Percentiles rank a stretch among this genome's conserved stretches.
phyloP scores from a whole-genome alignment of 345 rosid genomes.

The Rhodomyrtus tomentosa region DNA sequence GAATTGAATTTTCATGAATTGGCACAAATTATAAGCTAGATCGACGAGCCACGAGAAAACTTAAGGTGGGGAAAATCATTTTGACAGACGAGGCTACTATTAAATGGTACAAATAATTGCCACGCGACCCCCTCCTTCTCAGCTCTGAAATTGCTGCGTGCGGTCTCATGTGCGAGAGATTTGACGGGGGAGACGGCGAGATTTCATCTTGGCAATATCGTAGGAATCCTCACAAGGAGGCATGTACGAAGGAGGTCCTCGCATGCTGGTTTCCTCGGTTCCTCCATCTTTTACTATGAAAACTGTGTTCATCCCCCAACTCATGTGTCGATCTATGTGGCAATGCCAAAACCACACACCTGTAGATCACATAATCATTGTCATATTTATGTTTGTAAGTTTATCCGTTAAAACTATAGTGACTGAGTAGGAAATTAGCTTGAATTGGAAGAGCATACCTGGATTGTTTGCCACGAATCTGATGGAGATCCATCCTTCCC shows the following conservation, averaged over 20 bases:
- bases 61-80: too few relatives aligned
- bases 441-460: constrained; percentile 1
- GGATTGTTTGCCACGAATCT: constrained; percentile 19
- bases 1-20: too few relatives aligned
- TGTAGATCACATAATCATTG: background rate
- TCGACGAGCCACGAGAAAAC: too few relatives aligned
- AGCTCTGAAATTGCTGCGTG: background rate
- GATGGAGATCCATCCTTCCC: constrained; percentile 16
- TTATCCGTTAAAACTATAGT: background rate
- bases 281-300: constrained; percentile 17
- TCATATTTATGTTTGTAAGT: background rate
- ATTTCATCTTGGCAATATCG: background rate
- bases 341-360: constrained; percentile 27
- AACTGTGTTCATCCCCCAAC: constrained; percentile 23
- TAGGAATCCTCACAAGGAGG: constrained; percentile 7
- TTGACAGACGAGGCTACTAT: background rate
- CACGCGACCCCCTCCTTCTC: background rate
- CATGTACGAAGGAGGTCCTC: constrained; percentile 6
- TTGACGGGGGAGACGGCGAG: background rate
- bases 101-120: background rate
- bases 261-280: background rate
- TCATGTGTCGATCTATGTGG: constrained; percentile 12
- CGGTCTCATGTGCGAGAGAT: background rate
- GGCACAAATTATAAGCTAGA: too few relatives aligned
- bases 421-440: too few relatives aligned